Evolutionary conservation across 2,329 filamentous ascomycete genomes (phyloP), one percentile per base, ranked within the genome.

Genomic region (Epichloe aotearoae): DNA sequence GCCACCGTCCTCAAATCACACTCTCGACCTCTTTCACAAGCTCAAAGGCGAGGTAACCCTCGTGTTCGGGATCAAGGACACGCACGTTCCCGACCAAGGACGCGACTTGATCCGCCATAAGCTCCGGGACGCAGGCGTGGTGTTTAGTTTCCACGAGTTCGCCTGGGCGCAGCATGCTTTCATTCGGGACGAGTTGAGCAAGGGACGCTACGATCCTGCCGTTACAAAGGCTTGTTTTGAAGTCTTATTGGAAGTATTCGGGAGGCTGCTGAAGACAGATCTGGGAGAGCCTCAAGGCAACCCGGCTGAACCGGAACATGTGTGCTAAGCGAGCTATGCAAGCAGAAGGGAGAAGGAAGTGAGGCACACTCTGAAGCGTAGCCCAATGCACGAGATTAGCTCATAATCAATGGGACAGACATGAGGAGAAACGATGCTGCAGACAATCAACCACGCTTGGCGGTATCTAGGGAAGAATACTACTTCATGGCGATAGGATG

Each of bases 121-220:
- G 54, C 73, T 95, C 59, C 82, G 90, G 59, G 87, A 88, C 20
- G 80, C 82, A 5, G 84, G 84, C 10, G 77, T 84, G 5, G 73
- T 77, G 10, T 90, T 91, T 61, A 84, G 80, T 62, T 95, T 88
- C 65, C 88, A 93, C 68, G 90, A 96, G 70, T 82, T 86, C 56
- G 86, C 88, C n/a, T 91, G 88, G 81, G 89, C 90, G 3, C 90
- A 95, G 67, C 90, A 95, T 71, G 90, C 90, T 5, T 96, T 96
- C 64, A 94, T 96, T 64, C 77, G 90, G 17, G 90, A 96, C 62
- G 90, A 96, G 71, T 73, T 93, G 53, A 89, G 85, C 66, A 95
- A 95, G 70, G 90, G 89, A n/a, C 77, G 90, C 26, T 96, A 95
- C 62, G 90, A 96, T 64, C 87, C 90, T 1, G 88, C 86, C 19